phyloP scores from a whole-genome alignment of 805 yeast genomes.

The Diddensiella caesifluorescens region DNA sequence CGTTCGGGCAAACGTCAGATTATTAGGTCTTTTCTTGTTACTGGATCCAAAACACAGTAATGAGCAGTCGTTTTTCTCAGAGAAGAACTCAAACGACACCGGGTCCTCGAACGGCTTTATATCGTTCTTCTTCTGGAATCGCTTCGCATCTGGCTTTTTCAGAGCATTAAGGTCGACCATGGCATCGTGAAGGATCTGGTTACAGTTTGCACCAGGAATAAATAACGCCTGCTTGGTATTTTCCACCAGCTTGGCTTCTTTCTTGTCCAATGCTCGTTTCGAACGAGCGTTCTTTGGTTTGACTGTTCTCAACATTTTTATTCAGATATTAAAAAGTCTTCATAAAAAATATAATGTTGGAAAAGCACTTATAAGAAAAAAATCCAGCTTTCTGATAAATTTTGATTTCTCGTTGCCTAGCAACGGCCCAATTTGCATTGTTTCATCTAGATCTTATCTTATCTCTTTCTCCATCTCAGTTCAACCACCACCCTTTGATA shows the following conservation, averaged over 20 bases:
- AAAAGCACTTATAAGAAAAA: no score
- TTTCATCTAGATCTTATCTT: no score
- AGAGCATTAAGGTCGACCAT: constrained; percentile 83
- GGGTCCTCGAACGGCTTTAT: constrained; percentile 91
- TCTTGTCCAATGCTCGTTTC: constrained; percentile 86
- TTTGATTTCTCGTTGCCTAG: no score
- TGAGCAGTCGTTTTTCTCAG: constrained; percentile 91
- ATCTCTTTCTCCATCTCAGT: no score
- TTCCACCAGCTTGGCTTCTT: constrained; percentile 83
- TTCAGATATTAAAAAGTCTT: no score
- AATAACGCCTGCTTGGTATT: constrained; percentile 86
- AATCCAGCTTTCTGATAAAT: no score
- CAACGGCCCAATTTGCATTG: no score
- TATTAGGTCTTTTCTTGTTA: constrained; percentile 91
- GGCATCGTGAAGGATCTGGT: constrained; percentile 76
- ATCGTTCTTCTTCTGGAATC: constrained; percentile 84
- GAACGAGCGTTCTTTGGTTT: constrained; percentile 89
- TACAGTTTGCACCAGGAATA: constrained; percentile 81
- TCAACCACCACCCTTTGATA: no score
- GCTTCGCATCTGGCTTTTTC: constrained; percentile 84
- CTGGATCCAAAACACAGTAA: constrained; percentile 70
- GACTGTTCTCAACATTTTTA: constrained; percentile 4
- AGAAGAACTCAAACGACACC: constrained; percentile 76
- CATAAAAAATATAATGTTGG: no score
- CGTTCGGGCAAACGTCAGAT: constrained; percentile 80